Conservation (phyloP, 768 basidiomycete species). For the Xerocomus spinulosus region DNA sequence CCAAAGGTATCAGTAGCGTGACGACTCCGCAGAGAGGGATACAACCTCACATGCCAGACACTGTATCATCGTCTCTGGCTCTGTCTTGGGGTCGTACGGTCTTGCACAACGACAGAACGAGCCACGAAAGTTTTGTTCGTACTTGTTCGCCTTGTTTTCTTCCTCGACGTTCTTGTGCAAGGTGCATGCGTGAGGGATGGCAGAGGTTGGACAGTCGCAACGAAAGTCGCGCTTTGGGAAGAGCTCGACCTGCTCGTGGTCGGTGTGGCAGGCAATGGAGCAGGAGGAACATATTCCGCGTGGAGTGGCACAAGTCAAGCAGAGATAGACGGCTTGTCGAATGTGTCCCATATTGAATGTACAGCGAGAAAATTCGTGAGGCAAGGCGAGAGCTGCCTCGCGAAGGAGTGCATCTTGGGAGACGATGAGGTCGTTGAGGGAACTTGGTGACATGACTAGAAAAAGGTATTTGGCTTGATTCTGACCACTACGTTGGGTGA, state of each 20-base stretch:
- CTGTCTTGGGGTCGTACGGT: conserved; percentile 66
- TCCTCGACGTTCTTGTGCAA: conserved; percentile 68
- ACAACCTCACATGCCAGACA: conserved; percentile 76
- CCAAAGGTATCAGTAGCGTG: not conserved
- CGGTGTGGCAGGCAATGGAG: conserved; percentile 80
- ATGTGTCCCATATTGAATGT: conserved; percentile 57
- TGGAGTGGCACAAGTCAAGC: conserved; percentile 62
- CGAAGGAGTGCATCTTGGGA: conserved; percentile 29
- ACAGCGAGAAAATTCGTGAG: conserved; percentile 59
- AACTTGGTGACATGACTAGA: conserved; percentile 37
- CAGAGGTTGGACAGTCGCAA: conserved; percentile 77
- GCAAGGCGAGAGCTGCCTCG: conserved; percentile 49
- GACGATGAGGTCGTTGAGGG: conserved; percentile 27
- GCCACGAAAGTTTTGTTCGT: conserved; percentile 70
- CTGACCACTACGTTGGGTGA: too few relatives aligned
- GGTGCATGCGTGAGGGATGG: conserved; percentile 57
- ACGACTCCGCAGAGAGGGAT: not conserved
- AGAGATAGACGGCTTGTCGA: conserved; percentile 80
- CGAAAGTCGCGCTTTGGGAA: conserved; percentile 82
- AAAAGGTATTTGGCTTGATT: too few relatives aligned
- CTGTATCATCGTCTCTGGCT: conserved; percentile 85
- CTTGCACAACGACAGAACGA: conserved; percentile 72
- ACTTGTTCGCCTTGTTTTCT: conserved; percentile 55
- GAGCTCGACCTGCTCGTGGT: conserved; percentile 82
- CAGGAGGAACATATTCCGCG: conserved; percentile 80